phyloP scores from a whole-genome alignment of 176 grass and related monocot species.

The Cocos nucifera region DNA sequence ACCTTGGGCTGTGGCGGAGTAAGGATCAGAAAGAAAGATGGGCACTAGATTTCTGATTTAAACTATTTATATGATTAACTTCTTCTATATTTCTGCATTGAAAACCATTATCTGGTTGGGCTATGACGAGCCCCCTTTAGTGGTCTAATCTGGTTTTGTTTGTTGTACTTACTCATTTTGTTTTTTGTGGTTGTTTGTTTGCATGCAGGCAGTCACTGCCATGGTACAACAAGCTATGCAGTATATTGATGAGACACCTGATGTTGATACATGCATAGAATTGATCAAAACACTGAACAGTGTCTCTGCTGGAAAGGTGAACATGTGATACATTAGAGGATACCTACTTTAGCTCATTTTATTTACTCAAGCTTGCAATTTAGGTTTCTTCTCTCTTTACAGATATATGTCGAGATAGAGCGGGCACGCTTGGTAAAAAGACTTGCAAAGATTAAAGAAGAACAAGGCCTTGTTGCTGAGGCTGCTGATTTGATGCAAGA shows the following conservation, averaged over 20 bases:
- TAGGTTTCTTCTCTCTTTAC: constrained; percentile 1
- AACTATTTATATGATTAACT: too few species aligned
- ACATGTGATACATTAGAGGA: neutral
- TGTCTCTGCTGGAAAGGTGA: constrained; percentile 90
- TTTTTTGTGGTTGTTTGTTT: neutral
- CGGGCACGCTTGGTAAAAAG: constrained; percentile 88
- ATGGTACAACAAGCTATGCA: constrained; percentile 99
- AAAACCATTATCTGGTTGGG: too few species aligned
- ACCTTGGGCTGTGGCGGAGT: too few species aligned
- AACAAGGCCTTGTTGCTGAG: constrained; percentile 68
- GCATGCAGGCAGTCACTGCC: constrained; percentile 69
- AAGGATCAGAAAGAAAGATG: too few species aligned
- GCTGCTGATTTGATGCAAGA: constrained; percentile 99
- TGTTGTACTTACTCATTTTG: neutral
- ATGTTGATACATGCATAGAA: constrained; percentile 69
- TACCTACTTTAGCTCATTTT: neutral
- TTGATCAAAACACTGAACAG: constrained; percentile 90
- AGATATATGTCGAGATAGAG: constrained; percentile 99
- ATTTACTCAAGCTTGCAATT: constrained; percentile 4
- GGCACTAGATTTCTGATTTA: too few species aligned
- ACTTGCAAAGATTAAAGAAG: constrained; percentile 94
- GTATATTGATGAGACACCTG: constrained; percentile 85
- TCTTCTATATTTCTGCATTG: too few species aligned
- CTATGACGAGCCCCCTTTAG: too few species aligned
- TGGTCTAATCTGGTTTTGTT: too few species aligned